A percentile compares a stretch with the other conserved stretches of the same genome.
phyloP scores from a whole-genome alignment of 2,329 filamentous ascomycete species.

The Lasiodiplodia gonubiensis region DNA sequence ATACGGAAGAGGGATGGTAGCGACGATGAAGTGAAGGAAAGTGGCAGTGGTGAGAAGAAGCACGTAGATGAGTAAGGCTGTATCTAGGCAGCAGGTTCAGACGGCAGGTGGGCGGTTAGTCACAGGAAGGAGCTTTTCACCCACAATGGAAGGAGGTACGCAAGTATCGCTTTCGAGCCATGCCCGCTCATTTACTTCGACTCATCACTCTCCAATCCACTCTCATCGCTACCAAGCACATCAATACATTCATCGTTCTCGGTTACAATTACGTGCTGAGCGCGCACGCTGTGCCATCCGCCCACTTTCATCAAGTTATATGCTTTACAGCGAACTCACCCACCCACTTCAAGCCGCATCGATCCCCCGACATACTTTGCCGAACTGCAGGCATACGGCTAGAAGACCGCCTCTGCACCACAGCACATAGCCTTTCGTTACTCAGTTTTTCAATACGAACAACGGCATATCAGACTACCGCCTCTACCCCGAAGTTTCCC shows the following conservation, averaged over 20 bases:
- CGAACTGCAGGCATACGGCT: neutral
- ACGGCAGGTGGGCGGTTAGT: neutral
- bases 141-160: neutral
- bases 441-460: neutral
- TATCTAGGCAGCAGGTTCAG: neutral
- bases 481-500: too few relatives aligned
- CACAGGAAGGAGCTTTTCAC: neutral
- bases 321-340: neutral
- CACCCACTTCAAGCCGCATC: too few relatives aligned
- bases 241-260: too few relatives aligned
- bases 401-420: too few relatives aligned
- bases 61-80: neutral
- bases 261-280: too few relatives aligned
- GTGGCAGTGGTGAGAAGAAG: neutral
- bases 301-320: neutral
- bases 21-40: too few relatives aligned
- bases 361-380: neutral
- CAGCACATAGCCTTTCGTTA: neutral
- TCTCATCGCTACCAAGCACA: neutral
- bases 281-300: too few relatives aligned
- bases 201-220: neutral
- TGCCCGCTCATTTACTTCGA: neutral
- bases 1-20: neutral
- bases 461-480: too few relatives aligned
- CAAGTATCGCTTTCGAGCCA: neutral